Evolutionary conservation across 1,284 basidiomycete genomes (phyloP).

Genomic region (Gymnopus androsaceus): DNA sequence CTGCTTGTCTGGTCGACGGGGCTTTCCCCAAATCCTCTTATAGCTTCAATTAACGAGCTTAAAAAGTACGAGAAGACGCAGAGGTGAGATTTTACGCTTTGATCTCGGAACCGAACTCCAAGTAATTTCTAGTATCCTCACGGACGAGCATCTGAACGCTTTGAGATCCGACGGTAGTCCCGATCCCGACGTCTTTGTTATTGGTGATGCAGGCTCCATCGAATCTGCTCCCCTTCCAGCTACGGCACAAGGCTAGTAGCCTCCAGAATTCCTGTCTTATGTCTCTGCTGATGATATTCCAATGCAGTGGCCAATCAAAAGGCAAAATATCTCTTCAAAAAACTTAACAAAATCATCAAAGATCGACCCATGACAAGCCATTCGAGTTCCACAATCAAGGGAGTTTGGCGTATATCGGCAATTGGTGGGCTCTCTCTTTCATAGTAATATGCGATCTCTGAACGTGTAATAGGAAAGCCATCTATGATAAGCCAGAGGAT

Average conservation of each 20-base stretch:
- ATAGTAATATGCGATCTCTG: background rate
- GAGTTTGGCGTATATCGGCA: slow-evolving; percentile 80
- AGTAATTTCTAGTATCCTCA: slow-evolving; percentile 49
- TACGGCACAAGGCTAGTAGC: slow-evolving; percentile 69
- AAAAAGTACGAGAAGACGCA: slow-evolving; percentile 65
- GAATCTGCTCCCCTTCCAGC: slow-evolving; percentile 72
- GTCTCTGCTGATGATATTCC: background rate
- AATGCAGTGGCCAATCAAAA: slow-evolving; percentile 85
- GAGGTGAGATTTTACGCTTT: slow-evolving; percentile 42
- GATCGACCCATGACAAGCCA: slow-evolving; percentile 37
- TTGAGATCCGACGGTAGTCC: slow-evolving; percentile 56
- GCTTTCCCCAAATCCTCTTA: slow-evolving; percentile 77
- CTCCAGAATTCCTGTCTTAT: background rate
- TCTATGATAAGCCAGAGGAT: slow-evolving; percentile 65
- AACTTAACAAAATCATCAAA: slow-evolving; percentile 63
- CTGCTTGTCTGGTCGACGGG: slow-evolving; percentile 88
- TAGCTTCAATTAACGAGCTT: slow-evolving; percentile 60
- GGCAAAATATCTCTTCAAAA: slow-evolving; percentile 71
- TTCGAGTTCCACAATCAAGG: slow-evolving; percentile 64
- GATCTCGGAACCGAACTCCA: background rate
- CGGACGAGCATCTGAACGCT: slow-evolving; percentile 64
- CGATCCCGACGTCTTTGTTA: slow-evolving; percentile 78
- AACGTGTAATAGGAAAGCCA: slow-evolving; percentile 59
- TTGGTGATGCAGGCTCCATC: slow-evolving; percentile 78
- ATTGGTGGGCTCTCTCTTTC: slow-evolving; percentile 48